phyloP scores from a whole-genome alignment of 202 grass and related monocot genomes.

The Hordeum pubiflorum region DNA sequence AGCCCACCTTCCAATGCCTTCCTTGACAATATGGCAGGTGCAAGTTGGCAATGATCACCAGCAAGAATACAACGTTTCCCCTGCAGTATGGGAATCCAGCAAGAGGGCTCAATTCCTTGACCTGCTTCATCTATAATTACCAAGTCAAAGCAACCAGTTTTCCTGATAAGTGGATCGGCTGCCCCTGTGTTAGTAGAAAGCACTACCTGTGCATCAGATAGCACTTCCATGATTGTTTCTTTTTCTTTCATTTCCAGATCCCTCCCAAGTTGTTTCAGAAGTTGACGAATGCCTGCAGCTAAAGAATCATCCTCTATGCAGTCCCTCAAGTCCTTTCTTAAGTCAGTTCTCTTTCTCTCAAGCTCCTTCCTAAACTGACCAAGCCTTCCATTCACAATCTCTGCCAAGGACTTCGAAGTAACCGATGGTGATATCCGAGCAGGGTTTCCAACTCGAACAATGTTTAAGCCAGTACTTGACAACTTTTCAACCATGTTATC shows the following conservation, averaged over 20 bases:
- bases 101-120: slow-evolving; percentile 79
- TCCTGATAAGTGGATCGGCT: slow-evolving; percentile 71
- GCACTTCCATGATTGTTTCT: slow-evolving; percentile 76
- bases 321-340: slow-evolving; percentile 80
- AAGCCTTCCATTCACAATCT: slow-evolving; percentile 75
- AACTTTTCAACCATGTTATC: slow-evolving; percentile 91
- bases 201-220: slow-evolving; percentile 64
- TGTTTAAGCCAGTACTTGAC: slow-evolving; percentile 54
- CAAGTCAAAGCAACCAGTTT: slow-evolving; percentile 65
- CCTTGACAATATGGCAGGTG: slow-evolving; percentile 75
- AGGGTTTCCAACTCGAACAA: slow-evolving; percentile 94
- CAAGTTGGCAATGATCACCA: slow-evolving; percentile 77
- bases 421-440: slow-evolving; percentile 64
- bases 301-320: slow-evolving; percentile 92
- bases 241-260: slow-evolving; percentile 83
- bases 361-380: slow-evolving; percentile 68
- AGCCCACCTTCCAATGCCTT: slow-evolving; percentile 85
- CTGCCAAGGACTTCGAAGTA: slow-evolving; percentile 71
- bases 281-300: slow-evolving; percentile 80
- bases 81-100: slow-evolving; percentile 95
- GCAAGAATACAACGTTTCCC: slow-evolving; percentile 82
- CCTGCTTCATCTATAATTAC: slow-evolving; percentile 90
- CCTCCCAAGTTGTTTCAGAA: slow-evolving; percentile 87
- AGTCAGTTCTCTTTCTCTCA: slow-evolving; percentile 82
- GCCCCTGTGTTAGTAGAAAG: slow-evolving; percentile 82